phyloP scores from a whole-genome alignment of 2,329 filamentous ascomycete species.

The Apiospora hydei region DNA sequence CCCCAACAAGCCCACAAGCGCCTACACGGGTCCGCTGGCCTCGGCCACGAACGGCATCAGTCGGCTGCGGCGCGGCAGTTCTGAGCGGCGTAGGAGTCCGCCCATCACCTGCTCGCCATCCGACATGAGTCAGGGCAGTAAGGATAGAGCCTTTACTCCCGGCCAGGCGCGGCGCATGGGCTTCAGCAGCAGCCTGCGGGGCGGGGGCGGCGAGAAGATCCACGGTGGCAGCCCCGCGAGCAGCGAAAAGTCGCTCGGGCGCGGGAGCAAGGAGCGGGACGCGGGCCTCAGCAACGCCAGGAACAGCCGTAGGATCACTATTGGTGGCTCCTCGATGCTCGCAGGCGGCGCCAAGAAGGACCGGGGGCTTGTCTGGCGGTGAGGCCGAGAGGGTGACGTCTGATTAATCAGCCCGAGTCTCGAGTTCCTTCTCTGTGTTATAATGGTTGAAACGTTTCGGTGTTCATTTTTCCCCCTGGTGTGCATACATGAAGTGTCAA shows the following conservation, averaged over 20 bases:
- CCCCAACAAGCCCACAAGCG: conserved; percentile 41
- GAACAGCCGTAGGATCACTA: conserved; percentile 51
- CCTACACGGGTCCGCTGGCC: conserved; percentile 52
- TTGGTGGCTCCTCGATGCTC: conserved; percentile 45
- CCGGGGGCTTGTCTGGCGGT: conserved; percentile 25
- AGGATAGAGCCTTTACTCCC: conserved; percentile 53
- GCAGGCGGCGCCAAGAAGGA: conserved; percentile 6
- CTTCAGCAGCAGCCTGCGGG: conserved; percentile 50
- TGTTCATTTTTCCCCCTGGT: not conserved
- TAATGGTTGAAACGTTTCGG: not conserved
- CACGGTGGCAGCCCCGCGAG: conserved; percentile 29
- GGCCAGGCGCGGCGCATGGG: conserved; percentile 67
- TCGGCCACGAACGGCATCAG: conserved; percentile 64
- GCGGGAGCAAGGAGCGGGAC: conserved; percentile 34
- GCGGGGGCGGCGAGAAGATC: conserved; percentile 30
- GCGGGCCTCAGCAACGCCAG: conserved; percentile 33
- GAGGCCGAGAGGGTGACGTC: not conserved
- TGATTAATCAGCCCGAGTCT: not conserved
- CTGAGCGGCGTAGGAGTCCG: conserved; percentile 59
- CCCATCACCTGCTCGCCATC: conserved; percentile 61
- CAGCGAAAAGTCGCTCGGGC: conserved; percentile 30
- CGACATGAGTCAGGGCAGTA: conserved; percentile 38
- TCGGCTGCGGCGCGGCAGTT: conserved; percentile 57
- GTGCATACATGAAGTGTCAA: not conserved
- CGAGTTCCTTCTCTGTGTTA: not conserved